phyloP scores from a whole-genome alignment of 106 monocot species.

The Dendrobium chrysotoxum region DNA sequence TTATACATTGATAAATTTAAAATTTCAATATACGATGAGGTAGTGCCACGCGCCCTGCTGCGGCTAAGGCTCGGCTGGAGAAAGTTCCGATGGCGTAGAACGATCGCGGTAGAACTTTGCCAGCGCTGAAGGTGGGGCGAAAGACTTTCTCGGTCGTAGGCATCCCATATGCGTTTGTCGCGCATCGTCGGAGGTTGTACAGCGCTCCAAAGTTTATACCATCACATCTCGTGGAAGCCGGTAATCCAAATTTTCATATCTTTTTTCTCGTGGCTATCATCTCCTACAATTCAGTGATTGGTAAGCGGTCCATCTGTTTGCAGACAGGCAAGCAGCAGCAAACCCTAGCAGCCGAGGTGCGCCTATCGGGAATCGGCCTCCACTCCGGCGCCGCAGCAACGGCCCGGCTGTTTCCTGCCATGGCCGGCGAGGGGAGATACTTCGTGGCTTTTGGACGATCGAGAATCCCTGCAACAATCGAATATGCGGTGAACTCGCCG shows the following conservation, averaged over 20 bases:
- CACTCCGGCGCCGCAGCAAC: slow-evolving; percentile 60
- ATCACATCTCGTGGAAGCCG: slow-evolving; percentile 34
- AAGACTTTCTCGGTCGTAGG: too few relatives aligned
- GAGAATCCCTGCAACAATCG: slow-evolving; percentile 59
- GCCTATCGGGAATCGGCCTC: slow-evolving; percentile 53
- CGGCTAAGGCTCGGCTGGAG: too few relatives aligned
- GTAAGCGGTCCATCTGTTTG: neutral
- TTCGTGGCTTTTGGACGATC: slow-evolving; percentile 26
- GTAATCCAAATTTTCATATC: slow-evolving; percentile 14
- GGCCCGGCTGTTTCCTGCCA: slow-evolving; percentile 54
- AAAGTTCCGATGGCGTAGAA: too few relatives aligned
- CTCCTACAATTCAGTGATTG: neutral
- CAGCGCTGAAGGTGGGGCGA: too few relatives aligned
- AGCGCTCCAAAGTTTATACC: slow-evolving; percentile 17
- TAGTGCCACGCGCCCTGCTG: too few relatives aligned
- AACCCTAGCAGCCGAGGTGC: slow-evolving; percentile 43
- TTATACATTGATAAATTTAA: too few relatives aligned
- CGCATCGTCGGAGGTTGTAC: slow-evolving; percentile 1
- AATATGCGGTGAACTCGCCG: slow-evolving; percentile 34
- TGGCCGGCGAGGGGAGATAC: slow-evolving; percentile 82
- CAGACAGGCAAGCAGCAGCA: slow-evolving; percentile 63
- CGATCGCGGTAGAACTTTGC: too few relatives aligned
- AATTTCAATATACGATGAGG: too few relatives aligned
- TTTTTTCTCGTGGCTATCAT: neutral
- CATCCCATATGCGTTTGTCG: neutral